A percentile compares a stretch with the other conserved stretches of the same genome.
Conservation (phyloP, 441 rosid genomes). For the Euphorbia celastroides region DNA sequence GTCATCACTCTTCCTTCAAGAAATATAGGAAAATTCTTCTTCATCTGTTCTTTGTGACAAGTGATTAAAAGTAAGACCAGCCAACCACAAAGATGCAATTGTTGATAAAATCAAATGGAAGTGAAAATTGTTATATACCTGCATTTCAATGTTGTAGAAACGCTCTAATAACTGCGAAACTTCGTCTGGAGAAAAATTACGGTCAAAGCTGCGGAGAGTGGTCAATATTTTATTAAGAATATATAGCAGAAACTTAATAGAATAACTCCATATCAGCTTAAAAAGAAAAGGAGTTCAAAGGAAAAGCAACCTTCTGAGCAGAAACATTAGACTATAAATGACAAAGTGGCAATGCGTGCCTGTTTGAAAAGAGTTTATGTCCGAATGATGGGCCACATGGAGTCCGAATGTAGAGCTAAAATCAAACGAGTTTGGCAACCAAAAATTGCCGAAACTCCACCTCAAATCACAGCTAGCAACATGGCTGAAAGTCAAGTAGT, state of each 20-base stretch:
- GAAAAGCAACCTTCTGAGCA: conserved; percentile 63
- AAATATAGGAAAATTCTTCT: too few relatives aligned
- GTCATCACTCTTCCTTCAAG: too few relatives aligned
- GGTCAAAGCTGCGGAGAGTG: conserved; percentile 56
- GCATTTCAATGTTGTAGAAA: conserved; percentile 90
- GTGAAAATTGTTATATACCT: conserved; percentile 39
- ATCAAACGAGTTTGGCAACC: too few relatives aligned
- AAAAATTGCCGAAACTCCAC: too few relatives aligned
- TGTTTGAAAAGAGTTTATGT: too few relatives aligned
- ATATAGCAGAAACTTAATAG: neutral
- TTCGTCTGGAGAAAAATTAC: conserved; percentile 78
- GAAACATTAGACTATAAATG: too few relatives aligned
- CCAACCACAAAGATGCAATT: neutral
- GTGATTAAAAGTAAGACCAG: neutral
- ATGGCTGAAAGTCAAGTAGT: too few relatives aligned
- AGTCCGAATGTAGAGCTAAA: too few relatives aligned
- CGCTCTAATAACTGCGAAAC: conserved; percentile 87
- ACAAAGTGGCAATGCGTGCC: too few relatives aligned
- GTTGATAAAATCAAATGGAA: neutral
- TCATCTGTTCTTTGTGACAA: neutral
- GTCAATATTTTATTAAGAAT: conserved; percentile 18
- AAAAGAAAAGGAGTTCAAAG: neutral
- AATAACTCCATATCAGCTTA: neutral
- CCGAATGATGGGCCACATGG: too few relatives aligned
- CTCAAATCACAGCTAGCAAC: too few relatives aligned